Evolutionary conservation across 1,139 yeast genomes (phyloP).

Genomic region (Debaryomycetaceae sp.): DNA sequence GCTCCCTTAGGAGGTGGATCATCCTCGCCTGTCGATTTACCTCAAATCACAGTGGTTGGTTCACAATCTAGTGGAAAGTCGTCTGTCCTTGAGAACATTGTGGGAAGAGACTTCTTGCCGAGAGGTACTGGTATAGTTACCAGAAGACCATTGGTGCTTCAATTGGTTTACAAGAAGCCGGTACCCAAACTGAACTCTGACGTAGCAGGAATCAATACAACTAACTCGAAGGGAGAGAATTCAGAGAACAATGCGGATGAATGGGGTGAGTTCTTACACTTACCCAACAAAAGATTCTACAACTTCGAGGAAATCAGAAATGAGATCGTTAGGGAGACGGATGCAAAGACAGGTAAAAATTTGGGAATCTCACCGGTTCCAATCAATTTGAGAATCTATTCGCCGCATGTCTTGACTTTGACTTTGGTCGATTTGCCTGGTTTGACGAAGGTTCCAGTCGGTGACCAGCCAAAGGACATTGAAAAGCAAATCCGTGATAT

Average conservation of each 20-base stretch:
- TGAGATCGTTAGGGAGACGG: constrained; percentile 92
- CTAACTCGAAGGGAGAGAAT: constrained; percentile 41
- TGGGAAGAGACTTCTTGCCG: constrained; percentile 92
- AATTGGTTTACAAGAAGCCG: constrained; percentile 68
- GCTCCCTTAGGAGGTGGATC: constrained; percentile 92
- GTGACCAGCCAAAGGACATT: constrained; percentile 97
- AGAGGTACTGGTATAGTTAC: constrained; percentile 96
- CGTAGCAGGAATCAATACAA: constrained; percentile 32
- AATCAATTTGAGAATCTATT: constrained; percentile 87
- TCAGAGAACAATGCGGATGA: constrained; percentile 83
- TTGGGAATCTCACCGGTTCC: constrained; percentile 92
- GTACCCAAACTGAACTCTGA: constrained; percentile 20
- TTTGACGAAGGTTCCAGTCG: constrained; percentile 98
- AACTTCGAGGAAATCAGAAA: constrained; percentile 88
- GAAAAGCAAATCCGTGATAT: constrained; percentile 93
- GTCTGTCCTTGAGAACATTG: constrained; percentile 89
- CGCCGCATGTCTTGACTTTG: constrained; percentile 93
- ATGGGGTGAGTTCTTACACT: constrained; percentile 97
- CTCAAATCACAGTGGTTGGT: constrained; percentile 95
- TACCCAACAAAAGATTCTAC: constrained; percentile 84
- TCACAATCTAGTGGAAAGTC: constrained; percentile 95
- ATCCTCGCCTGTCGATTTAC: constrained; percentile 81
- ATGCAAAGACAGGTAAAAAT: constrained; percentile 87
- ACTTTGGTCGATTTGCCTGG: constrained; percentile 98
- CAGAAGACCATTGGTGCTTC: constrained; percentile 85